Evolutionary conservation across 139 green algal species (phyloP).

Genomic region (Pleodorina starrii): DNA sequence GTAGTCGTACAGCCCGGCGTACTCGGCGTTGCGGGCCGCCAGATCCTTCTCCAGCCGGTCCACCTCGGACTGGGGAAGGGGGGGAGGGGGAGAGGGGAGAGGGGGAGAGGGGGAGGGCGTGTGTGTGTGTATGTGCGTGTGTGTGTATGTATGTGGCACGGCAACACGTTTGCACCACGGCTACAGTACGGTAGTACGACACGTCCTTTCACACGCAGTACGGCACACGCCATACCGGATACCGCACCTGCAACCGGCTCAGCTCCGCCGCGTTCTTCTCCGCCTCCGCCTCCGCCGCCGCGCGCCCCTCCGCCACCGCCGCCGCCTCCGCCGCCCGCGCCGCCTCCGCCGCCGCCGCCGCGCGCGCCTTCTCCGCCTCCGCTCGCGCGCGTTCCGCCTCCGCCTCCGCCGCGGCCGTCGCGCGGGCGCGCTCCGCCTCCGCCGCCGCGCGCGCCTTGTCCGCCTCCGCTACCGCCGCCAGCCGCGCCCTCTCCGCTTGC

Average conservation of each 20-base stretch:
- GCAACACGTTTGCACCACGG: not conserved
- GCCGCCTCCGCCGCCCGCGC: not conserved
- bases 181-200: not conserved
- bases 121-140: not conserved
- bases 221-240: not conserved
- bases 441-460: not conserved
- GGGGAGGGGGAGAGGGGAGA: not conserved
- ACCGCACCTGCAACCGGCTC: slow-evolving; percentile 10
- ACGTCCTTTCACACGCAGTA: not conserved
- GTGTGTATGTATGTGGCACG: not conserved
- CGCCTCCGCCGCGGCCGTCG: not conserved
- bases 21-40: slow-evolving; percentile 19
- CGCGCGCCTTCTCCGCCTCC: not conserved
- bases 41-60: not conserved
- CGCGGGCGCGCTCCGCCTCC: not conserved
- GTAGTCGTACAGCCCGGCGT: slow-evolving; percentile 44
- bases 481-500: not conserved
- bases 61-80: slow-evolving; percentile 8
- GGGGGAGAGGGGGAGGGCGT: not conserved
- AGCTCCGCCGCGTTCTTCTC: not conserved
- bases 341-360: not conserved
- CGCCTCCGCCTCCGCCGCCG: not conserved
- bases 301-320: not conserved
- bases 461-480: slow-evolving; percentile 5
- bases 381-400: not conserved